A percentile compares a stretch with the other conserved stretches of the same genome.
These are phyloP conservation scores for Omphalotus olearius DNA, from an alignment of 1,284 basidiomycete genomes.

Conservation along the genomic window DNA sequence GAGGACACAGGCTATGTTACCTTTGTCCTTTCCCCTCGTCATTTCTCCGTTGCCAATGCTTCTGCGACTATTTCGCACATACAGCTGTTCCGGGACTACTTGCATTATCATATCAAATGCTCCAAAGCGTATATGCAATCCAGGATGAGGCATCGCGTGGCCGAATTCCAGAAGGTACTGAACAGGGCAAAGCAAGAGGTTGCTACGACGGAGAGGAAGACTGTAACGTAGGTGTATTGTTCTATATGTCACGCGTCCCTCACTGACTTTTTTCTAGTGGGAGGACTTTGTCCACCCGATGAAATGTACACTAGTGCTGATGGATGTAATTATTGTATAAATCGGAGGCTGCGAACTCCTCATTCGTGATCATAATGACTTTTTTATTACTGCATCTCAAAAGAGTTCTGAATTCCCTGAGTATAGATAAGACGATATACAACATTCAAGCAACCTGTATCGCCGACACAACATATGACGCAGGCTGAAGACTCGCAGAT, in stretches of 20 bases:
- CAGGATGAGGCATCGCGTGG: conserved; percentile 91
- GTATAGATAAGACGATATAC: not conserved
- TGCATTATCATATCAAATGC: conserved; percentile 99
- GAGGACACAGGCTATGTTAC: conserved; percentile 98
- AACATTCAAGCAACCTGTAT: not conserved
- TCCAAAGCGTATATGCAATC: conserved; percentile 99
- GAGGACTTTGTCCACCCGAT: conserved; percentile 18
- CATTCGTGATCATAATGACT: too few relatives aligned
- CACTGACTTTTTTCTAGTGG: conserved; percentile 12
- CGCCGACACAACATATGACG: not conserved
- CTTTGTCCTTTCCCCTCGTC: conserved; percentile 96
- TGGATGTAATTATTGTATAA: too few relatives aligned
- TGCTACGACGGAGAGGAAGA: conserved; percentile 84
- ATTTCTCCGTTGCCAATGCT: conserved; percentile 78
- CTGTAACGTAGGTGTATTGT: conserved; percentile 66
- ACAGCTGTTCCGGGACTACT: conserved; percentile 95
- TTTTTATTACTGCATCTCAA: too few relatives aligned
- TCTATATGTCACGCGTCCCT: not conserved
- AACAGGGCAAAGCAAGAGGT: conserved; percentile 98
- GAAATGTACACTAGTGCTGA: conserved; percentile 3
- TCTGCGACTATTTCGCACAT: conserved; percentile 92
- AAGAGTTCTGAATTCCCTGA: not conserved
- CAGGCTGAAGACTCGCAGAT: too few relatives aligned
- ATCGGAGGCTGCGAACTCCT: too few relatives aligned
- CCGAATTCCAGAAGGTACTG: conserved; percentile 96